Base-by-base conservation (phyloP, 1,284 basidiomycete species). In the Mycosarcoma mackinlayi region DNA sequence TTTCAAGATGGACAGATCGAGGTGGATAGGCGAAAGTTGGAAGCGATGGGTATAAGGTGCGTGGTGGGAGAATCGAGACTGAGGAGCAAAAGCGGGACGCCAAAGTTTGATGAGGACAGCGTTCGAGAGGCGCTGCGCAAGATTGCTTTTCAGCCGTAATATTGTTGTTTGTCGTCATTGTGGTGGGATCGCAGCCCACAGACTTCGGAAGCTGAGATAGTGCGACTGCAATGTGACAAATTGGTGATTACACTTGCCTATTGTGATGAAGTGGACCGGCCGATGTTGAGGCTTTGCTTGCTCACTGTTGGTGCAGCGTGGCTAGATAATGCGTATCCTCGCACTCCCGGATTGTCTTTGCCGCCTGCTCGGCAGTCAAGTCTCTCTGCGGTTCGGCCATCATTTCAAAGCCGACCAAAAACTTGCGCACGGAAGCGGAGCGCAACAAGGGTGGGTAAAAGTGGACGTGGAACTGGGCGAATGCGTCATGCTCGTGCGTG, bases 331-430 rank as follows among this genome's bases (percentile, higher is more conserved):
- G 78, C 9, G 40, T 48, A 18, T 70, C 54, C 16, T 49, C 50
- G 49, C 75, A 78, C 11, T 69, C 86, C 27, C 89, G 84, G 53
- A 96, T 84, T 34, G 87, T 86, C 64, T 84, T 79, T 0, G 93
- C 93, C 7, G 93, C 93, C 82, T 93, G 91, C 80, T 97, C 94
- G 0, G 93, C 88, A 0, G 93, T 94, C 34, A 96, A 85, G 81
- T 97, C 94, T 3, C 94, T 86, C 85, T 97, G 94, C 2, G 91
- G 87, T 83, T 97, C 93, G 0, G 89, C 92, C 88, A 96, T 92
- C 70, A 96, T 86, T 83, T 96, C 94, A 75, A 92, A 96, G 3
- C 94, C 93, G 30, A 95, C 94, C 30, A 95, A 84, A 84, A 96
- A 96, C 84, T 97, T 97, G 76, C 89, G 87, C 39, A 96, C 89